A percentile compares a stretch with the other conserved stretches of the same genome.
These are phyloP conservation scores for Colletotrichum nymphaeae DNA, from an alignment of 2,329 filamentous ascomycete genomes.

Conservation along the genomic window DNA sequence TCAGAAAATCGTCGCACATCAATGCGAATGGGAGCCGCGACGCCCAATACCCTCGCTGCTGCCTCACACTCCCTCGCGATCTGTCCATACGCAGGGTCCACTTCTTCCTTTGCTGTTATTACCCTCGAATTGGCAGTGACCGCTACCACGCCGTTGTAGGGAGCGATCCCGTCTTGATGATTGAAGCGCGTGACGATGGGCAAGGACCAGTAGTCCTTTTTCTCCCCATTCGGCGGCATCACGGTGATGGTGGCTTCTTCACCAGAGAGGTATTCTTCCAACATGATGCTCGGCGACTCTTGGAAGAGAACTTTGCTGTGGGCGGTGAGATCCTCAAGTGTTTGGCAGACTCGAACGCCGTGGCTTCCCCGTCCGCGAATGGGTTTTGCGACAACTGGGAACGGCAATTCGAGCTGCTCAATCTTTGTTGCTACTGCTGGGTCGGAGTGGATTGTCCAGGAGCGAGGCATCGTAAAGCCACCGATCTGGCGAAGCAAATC, in stretches of 20 bases:
- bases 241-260: slow-evolving; percentile 63
- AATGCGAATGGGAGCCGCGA: slow-evolving; percentile 58
- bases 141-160: slow-evolving; percentile 60
- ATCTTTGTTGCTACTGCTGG: neutral
- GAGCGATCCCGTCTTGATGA: slow-evolving; percentile 58
- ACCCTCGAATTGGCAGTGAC: slow-evolving; percentile 59
- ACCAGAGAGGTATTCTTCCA: slow-evolving; percentile 60
- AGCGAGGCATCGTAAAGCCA: slow-evolving; percentile 52
- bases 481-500: slow-evolving; percentile 49
- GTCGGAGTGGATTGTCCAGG: slow-evolving; percentile 44
- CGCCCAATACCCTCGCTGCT: slow-evolving; percentile 50
- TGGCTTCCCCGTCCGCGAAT: slow-evolving; percentile 60
- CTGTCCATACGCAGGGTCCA: slow-evolving; percentile 45
- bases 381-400: slow-evolving; percentile 60
- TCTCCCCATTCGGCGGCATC: slow-evolving; percentile 55
- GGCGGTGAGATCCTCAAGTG: slow-evolving; percentile 41
- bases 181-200: slow-evolving; percentile 60
- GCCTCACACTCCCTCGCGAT: slow-evolving; percentile 52
- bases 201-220: slow-evolving; percentile 47
- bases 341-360: slow-evolving; percentile 58
- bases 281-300: slow-evolving; percentile 51
- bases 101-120: slow-evolving; percentile 44
- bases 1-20: slow-evolving; percentile 54
- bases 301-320: slow-evolving; percentile 49
- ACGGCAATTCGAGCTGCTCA: slow-evolving; percentile 9